Evolutionary conservation across 2,329 filamentous ascomycete genomes (phyloP).

Genomic region (Colletotrichum ledebouriae): DNA sequence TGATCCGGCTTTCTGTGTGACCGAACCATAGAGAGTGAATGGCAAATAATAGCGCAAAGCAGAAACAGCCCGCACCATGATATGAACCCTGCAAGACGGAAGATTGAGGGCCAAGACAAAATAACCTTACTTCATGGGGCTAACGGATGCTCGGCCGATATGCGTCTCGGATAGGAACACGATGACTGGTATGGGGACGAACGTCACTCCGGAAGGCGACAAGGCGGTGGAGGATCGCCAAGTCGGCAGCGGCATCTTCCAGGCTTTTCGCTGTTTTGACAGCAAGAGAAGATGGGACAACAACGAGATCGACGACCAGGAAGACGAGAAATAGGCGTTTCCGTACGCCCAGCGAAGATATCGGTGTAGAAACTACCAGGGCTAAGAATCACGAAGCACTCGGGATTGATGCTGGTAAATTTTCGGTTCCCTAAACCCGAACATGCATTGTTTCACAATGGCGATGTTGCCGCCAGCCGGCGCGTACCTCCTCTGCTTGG

Average conservation of each 20-base stretch:
- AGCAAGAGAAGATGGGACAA: not conserved
- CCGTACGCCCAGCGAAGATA: not conserved
- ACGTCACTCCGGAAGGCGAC: not conserved
- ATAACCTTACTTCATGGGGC: constrained; percentile 40
- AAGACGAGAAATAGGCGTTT: constrained; percentile 6
- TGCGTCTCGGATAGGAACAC: not conserved
- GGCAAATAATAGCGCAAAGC: not conserved
- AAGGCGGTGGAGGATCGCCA: constrained; percentile 9
- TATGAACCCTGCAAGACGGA: not conserved
- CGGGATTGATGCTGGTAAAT: not conserved
- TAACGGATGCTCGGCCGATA: constrained; percentile 1
- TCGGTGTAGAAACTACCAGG: too few species aligned
- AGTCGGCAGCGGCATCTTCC: constrained; percentile 18
- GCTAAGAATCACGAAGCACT: not conserved
- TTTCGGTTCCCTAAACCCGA: not conserved
- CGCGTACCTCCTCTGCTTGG: not conserved
- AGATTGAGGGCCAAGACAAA: not conserved
- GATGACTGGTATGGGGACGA: not conserved
- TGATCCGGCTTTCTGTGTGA: not conserved
- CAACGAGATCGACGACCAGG: constrained; percentile 16
- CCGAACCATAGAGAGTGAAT: constrained; percentile 1
- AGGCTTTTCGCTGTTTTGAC: not conserved
- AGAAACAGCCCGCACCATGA: not conserved
- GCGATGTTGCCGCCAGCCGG: constrained; percentile 5
- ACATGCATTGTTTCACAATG: not conserved